Percentiles rank a stretch among this genome's conserved stretches.
Evolutionary conservation across 768 basidiomycete species (phyloP).

Genomic region (Panaeolus cyanescens): DNA sequence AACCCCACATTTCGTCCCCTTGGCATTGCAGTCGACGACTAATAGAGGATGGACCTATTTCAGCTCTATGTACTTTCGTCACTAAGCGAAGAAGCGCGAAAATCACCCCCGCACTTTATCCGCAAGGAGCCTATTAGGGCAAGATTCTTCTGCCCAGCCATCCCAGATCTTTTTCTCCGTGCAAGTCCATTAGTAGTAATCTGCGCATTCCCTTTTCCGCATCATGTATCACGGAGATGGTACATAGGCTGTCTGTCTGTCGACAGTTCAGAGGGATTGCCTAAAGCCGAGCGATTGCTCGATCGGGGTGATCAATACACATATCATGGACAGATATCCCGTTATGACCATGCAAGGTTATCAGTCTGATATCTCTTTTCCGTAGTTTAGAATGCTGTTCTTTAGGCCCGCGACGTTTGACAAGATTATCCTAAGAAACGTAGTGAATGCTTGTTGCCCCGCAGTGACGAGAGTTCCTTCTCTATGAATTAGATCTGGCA

Average conservation of each 20-base stretch:
- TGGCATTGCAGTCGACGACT: neutral
- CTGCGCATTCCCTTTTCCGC: neutral
- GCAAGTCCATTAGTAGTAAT: neutral
- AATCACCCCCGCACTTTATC: neutral
- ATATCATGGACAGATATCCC: neutral
- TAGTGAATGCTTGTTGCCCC: slow-evolving; percentile 2
- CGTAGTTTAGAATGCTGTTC: neutral
- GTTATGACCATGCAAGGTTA: slow-evolving; percentile 2
- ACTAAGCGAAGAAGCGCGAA: neutral
- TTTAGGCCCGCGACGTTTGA: neutral
- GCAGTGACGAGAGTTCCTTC: neutral
- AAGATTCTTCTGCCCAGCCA: neutral
- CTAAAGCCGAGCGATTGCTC: neutral
- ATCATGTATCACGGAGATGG: neutral
- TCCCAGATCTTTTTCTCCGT: neutral
- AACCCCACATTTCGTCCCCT: neutral
- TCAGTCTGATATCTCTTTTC: neutral
- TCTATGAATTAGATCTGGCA: neutral
- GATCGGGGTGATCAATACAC: neutral
- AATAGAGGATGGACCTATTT: neutral
- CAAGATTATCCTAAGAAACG: neutral
- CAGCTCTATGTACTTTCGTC: neutral
- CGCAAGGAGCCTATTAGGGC: neutral
- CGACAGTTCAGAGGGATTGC: neutral
- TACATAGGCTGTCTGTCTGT: neutral